Evolutionary conservation across 768 basidiomycete species (phyloP).

Genomic region (Lentinula raphanica): DNA sequence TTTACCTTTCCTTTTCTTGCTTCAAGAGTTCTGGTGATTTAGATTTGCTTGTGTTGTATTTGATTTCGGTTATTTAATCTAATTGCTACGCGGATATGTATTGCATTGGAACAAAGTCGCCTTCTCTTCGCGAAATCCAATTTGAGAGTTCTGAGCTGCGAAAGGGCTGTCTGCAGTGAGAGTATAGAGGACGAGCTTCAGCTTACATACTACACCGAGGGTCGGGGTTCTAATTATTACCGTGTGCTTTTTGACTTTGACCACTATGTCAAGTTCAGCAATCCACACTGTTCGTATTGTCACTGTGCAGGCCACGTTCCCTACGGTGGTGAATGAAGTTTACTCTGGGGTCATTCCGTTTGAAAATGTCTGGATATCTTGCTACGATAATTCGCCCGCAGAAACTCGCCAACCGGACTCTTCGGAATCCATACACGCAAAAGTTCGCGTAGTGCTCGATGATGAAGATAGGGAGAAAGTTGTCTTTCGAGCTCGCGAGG

Average conservation of each 20-base stretch:
- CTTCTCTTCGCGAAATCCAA: too few species aligned
- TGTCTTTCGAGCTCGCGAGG: conserved; percentile 40
- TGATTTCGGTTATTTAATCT: too few species aligned
- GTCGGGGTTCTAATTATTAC: too few species aligned
- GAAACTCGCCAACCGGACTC: conserved; percentile 24
- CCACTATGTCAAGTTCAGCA: not conserved
- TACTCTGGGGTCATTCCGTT: conserved; percentile 46
- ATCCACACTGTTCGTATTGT: not conserved
- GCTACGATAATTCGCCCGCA: conserved; percentile 33
- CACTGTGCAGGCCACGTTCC: not conserved
- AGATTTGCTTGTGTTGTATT: not conserved
- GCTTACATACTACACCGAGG: too few species aligned
- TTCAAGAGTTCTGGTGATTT: not conserved
- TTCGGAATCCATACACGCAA: conserved; percentile 58
- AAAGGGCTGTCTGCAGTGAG: too few species aligned
- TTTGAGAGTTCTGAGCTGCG: too few species aligned
- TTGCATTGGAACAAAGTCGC: too few species aligned
- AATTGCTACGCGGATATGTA: too few species aligned
- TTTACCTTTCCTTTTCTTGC: not conserved
- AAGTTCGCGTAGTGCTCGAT: conserved; percentile 49
- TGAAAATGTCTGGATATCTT: conserved; percentile 74
- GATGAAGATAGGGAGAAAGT: conserved; percentile 49
- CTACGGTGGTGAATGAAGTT: conserved; percentile 55
- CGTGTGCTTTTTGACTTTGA: not conserved
- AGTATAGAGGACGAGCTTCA: too few species aligned